Evolutionary conservation across 2,329 filamentous ascomycete genomes (phyloP), one percentile per base, ranked within the genome.

Genomic region (Cytospora chrysosperma): DNA sequence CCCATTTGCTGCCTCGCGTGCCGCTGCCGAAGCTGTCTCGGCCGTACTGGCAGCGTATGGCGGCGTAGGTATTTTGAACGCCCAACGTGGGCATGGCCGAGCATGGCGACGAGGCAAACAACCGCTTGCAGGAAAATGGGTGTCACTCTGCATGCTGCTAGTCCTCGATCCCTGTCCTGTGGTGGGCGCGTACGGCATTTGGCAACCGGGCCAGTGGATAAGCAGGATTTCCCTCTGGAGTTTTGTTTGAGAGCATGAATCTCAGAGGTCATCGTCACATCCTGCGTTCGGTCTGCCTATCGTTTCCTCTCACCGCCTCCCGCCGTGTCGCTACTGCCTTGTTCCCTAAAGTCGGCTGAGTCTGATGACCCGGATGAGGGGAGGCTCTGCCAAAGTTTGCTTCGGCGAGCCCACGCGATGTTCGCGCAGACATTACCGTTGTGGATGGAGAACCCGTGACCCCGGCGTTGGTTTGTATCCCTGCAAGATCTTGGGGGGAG

Each of bases 1-100:
- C 30, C 37, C 47, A 56, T 59, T 51, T 57, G 59, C 6, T 47
- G 43, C 50, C 55, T 52, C 24, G 27, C 52, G 21, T 43, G 59
- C 50, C 59, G 27, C 40, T 51, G 13, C 59, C 63, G 63, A 56
- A 54, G 53, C 13, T 27, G 61, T 66, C 61, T 66, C 64, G 61
- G 64, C 54, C 58, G 64, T 57, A 61, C 56, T 61, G 28, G n/a
- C 40, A 61, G n/a, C 28, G 40, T 50, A 26, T 55, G 53, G 50
- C 43, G 43, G n/a, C 21, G n/a, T 32, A 27, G 4, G 17, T 43
- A 32, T 49, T 34, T 32, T 37, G 9, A 30, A 4, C 10, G 10
- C 32, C 21, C 54, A 63, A 61, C 27, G 32, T 52, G 50, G 51
- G 47, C 60, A 60, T 21, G 37, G 56, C 43, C 37, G 47, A 56